Base-by-base conservation (phyloP, 257 asterid genomes). In the Mentha longifolia region DNA sequence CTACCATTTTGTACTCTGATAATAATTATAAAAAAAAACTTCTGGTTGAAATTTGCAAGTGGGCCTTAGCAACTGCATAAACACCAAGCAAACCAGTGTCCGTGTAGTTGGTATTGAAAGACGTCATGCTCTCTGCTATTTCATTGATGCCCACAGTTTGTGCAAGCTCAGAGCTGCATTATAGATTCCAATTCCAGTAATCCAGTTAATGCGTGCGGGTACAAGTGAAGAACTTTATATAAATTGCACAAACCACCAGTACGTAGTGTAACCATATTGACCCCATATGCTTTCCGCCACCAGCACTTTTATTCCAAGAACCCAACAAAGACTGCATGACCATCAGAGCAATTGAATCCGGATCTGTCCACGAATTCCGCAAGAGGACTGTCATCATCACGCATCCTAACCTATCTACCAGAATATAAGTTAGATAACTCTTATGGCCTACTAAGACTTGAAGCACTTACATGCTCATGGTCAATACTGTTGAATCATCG, bases 71-170 rank as follows among this genome's bases (percentile, higher is more conserved):
- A 79, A 88, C 82, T 72, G 98, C 98, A 79, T 89, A 85, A 20
- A 92, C 98, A 76, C 98, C 98, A 81, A 92, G 89, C 22, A 92
- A 77, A 41, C 98, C 98, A 31, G 98, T 87, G 84, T 92, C 98
- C 42, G 86, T 89, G 78, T 89, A 92, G 82, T 88, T 92, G 60
- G 91, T 87, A 71, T 88, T 92, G 82, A 92, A 92, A 51, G 98
- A 88, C 98, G 89, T 88, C 90, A 92, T 78, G 90, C 88, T 92
- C 78, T 92, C 96, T 7, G 95, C 96, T 50, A 89, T 65, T 76
- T 86, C 94, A 74, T 86, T 85, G 71, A 89, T 89, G 75, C 86
- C 88, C 74, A 87, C 81, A 77, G 84, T 88, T 74, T 89, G 95
- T 3, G 85, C 98, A 63, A 92, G 93, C 77, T 77, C 81, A 69